Percentiles rank a stretch among this genome's conserved stretches.
Evolutionary conservation across 2,329 filamentous ascomycete species (phyloP).

Genomic region (Rhynchosporium agropyri): DNA sequence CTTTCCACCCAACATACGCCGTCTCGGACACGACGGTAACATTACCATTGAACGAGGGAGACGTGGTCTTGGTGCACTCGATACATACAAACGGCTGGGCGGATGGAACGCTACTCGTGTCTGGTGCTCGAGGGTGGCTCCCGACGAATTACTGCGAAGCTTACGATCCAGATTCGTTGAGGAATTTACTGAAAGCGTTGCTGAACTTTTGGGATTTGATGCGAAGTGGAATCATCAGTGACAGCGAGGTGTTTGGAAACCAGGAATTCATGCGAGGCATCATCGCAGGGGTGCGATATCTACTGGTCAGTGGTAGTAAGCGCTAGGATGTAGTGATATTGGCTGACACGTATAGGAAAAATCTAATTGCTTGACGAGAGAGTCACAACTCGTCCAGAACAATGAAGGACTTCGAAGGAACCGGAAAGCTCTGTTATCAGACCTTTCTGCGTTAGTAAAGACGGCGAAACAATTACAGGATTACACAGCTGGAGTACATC

Average conservation of each 20-base stretch:
- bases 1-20: constrained; percentile 79
- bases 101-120: constrained; percentile 85
- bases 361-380: constrained; percentile 83
- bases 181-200: constrained; percentile 80
- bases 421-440: constrained; percentile 84
- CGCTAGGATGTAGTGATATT: constrained; percentile 5
- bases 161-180: constrained; percentile 87
- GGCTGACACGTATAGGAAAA: constrained; percentile 64
- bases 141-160: constrained; percentile 98
- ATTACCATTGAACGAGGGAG: constrained; percentile 83
- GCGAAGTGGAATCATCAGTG: constrained; percentile 73
- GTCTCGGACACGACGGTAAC: constrained; percentile 86
- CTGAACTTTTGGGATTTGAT: constrained; percentile 92
- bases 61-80: constrained; percentile 91
- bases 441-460: constrained; percentile 87
- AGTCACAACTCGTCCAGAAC: constrained; percentile 72
- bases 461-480: constrained; percentile 85
- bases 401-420: constrained; percentile 77
- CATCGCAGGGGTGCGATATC: constrained; percentile 87
- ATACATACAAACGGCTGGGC: constrained; percentile 99
- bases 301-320: constrained; percentile 68
- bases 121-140: constrained; percentile 89
- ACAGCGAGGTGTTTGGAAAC: constrained; percentile 79
- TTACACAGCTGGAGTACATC: constrained; percentile 49
- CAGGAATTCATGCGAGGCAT: constrained; percentile 94